Percentiles rank a stretch among this genome's conserved stretches.
Evolutionary conservation across 1,139 yeast species (phyloP).

Genomic region (Yamadazyma atmosphaerica): DNA sequence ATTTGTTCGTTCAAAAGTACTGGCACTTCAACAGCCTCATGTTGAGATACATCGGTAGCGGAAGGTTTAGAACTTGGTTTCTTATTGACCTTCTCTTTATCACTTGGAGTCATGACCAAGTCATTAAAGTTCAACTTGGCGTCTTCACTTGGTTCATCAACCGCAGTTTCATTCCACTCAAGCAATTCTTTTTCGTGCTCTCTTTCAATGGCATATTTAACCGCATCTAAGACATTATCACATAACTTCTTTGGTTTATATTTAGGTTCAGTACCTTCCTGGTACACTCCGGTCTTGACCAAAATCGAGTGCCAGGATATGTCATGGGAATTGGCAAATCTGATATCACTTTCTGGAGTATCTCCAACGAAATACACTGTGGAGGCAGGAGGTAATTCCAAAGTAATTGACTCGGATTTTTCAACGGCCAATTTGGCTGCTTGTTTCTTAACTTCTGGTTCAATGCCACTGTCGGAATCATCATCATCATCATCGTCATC

Average conservation of each 20-base stretch:
- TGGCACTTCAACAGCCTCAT: conserved; percentile 46
- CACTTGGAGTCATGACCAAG: conserved; percentile 50
- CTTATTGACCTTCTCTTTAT: conserved; percentile 24
- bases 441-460: conserved; percentile 13
- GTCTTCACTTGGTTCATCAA: conserved; percentile 29
- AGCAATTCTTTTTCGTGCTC: conserved; percentile 69
- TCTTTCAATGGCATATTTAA: conserved; percentile 76
- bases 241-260: conserved; percentile 74
- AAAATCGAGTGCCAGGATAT: conserved; percentile 80
- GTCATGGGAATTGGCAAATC: conserved; percentile 86
- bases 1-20: conserved; percentile 40
- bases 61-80: conserved; percentile 2
- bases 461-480: conserved; percentile 20
- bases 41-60: conserved; percentile 21
- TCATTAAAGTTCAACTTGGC: conserved; percentile 47
- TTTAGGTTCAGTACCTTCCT: conserved; percentile 75
- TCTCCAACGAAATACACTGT: conserved; percentile 89
- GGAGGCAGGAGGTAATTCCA: conserved; percentile 77
- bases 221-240: conserved; percentile 78
- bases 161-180: conserved; percentile 66
- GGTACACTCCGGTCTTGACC: conserved; percentile 86
- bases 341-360: conserved; percentile 87
- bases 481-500: conserved; percentile 34
- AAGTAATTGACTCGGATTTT: conserved; percentile 39
- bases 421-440: conserved; percentile 27